phyloP scores from a whole-genome alignment of 192 early-diverging fungal genomes.

The Linnemannia zychae region DNA sequence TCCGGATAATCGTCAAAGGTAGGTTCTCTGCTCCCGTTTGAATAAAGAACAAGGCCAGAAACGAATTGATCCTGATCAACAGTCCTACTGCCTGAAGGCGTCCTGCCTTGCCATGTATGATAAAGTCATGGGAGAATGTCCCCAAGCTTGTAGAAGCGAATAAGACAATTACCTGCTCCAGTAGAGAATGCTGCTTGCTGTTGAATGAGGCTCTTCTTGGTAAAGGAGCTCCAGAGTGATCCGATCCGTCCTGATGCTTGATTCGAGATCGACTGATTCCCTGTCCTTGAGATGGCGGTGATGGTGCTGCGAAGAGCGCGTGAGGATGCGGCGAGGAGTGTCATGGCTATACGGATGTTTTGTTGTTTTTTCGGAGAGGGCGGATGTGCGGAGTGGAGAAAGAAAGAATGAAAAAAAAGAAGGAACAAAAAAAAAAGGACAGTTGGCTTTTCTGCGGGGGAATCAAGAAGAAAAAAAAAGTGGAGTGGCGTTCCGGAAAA shows the following conservation, averaged over 20 bases:
- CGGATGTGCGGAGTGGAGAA: not conserved
- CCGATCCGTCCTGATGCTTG: slow-evolving; percentile 3
- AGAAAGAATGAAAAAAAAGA: not conserved
- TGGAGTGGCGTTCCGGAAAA: slow-evolving; percentile 1
- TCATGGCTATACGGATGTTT: not conserved
- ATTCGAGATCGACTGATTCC: slow-evolving; percentile 14
- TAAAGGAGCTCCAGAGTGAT: not conserved
- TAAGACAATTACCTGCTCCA: slow-evolving; percentile 21
- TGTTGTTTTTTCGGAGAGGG: not conserved
- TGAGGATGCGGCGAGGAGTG: not conserved
- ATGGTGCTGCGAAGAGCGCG: not conserved
- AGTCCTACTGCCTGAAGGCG: too few relatives aligned
- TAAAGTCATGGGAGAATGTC: too few relatives aligned
- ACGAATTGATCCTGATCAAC: too few relatives aligned
- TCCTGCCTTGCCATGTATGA: too few relatives aligned
- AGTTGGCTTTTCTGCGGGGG: not conserved
- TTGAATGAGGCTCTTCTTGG: not conserved
- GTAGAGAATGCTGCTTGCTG: slow-evolving; percentile 25
- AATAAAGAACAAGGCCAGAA: too few relatives aligned
- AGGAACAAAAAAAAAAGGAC: not conserved
- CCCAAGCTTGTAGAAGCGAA: too few relatives aligned
- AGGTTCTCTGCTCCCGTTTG: not conserved
- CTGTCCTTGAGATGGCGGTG: slow-evolving; percentile 11
- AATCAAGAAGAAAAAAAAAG: not conserved
- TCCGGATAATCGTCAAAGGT: not conserved